Evolutionary conservation across 2,329 filamentous ascomycete genomes (phyloP), one percentile per base, ranked within the genome.

Genomic region (Neonectria hederae): DNA sequence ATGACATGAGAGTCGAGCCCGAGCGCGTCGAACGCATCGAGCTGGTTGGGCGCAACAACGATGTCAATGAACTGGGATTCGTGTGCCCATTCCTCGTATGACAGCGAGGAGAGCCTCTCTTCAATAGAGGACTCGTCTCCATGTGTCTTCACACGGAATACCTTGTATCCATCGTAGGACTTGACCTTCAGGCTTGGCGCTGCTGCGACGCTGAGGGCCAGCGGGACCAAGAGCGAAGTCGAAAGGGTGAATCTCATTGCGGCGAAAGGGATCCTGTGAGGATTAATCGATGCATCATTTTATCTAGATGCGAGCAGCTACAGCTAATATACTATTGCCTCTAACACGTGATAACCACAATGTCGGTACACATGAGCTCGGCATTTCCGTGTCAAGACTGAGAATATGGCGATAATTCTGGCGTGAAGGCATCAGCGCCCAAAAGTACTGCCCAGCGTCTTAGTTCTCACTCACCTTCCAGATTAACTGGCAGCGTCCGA

Each of bases 61-160:
- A 80, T 68, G 49, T 80, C 78, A 3, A 80, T 65, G 40, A 74
- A 63, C 5, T 57, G 51, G 19, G 54, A 53, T 10, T 70, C 58
- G 17, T 69, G 59, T 21, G 67, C 69, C 72, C 72, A 74, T 24
- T 68, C 58, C 2, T 72, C 62, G 21, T 71, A 66, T 2, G 62
- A 63, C n/a, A 78, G 62, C 1, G 62, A 64, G 0, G 76, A 64
- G 7, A 80, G 76, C 65, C 72, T 73, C 5, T 71, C 66, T 65
- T 77, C 79, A 55, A 83, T 69, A 10, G 72, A 72, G 8, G 77
- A 69, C 24, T 17, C 19, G 43, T 80, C 77, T 65, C 80, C 80
- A 68, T 82, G 77, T 32, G 81, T 83, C 69, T 81, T 80, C 63
- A 84, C 75, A 13, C 82, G 76, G 63, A 83, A 81, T 21, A 82